Evolutionary conservation across 768 basidiomycete species (phyloP).

Genomic region (Paxillus ammoniavirescens): DNA sequence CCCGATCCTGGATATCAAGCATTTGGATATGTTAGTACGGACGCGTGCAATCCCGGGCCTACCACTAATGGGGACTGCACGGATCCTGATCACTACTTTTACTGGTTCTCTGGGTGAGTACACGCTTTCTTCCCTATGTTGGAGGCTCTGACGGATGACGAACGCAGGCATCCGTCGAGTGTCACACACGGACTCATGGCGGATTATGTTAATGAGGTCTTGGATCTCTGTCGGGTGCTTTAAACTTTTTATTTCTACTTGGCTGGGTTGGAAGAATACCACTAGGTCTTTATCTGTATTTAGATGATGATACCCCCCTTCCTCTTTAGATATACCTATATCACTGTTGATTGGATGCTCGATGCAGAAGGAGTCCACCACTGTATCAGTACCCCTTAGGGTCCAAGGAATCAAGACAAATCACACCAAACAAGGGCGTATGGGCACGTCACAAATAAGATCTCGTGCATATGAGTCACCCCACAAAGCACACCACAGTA

Average conservation of each 20-base stretch:
- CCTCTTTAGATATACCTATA: too few species aligned
- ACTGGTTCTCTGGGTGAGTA: constrained; percentile 50
- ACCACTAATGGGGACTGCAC: constrained; percentile 34
- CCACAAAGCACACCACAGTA: too few species aligned
- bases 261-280: background rate
- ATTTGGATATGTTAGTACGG: constrained; percentile 47
- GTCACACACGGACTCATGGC: constrained; percentile 53
- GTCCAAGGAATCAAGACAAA: too few species aligned
- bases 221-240: constrained; percentile 29
- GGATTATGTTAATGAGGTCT: constrained; percentile 45
- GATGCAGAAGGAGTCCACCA: too few species aligned
- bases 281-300: background rate
- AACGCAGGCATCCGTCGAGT: constrained; percentile 46
- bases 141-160: background rate
- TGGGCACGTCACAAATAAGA: too few species aligned
- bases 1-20: constrained; percentile 42
- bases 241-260: background rate
- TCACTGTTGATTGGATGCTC: too few species aligned
- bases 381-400: too few species aligned
- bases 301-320: background rate
- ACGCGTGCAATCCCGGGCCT: constrained; percentile 35
- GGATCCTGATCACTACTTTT: constrained; percentile 50
- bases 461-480: too few species aligned
- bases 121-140: background rate
- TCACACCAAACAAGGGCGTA: too few species aligned